phyloP scores from a whole-genome alignment of 2,329 filamentous ascomycete genomes.

The Penicillium concentricum region DNA sequence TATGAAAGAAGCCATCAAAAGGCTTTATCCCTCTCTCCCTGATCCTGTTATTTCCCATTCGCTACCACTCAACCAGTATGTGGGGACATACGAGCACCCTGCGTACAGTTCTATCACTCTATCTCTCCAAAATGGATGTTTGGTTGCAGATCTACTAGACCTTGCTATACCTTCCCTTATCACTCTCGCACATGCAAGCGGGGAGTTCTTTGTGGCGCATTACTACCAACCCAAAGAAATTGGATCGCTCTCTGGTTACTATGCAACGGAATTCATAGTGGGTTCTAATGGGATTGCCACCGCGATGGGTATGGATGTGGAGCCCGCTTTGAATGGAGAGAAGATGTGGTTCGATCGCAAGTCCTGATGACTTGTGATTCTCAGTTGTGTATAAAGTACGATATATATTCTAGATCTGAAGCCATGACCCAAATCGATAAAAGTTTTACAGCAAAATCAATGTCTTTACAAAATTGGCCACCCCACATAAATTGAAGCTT shows the following conservation, averaged over 20 bases:
- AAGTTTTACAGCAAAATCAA: neutral
- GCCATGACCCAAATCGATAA: neutral
- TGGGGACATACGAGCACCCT: neutral
- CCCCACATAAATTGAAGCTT: no score
- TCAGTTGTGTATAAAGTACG: neutral
- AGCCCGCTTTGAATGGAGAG: neutral
- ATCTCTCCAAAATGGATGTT: neutral
- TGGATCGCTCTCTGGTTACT: neutral
- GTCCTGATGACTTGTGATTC: neutral
- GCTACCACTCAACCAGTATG: neutral
- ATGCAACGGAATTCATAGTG: neutral
- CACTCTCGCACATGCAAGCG: neutral
- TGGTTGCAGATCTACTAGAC: constrained; percentile 1
- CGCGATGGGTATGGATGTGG: constrained; percentile 2
- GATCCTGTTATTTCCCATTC: neutral
- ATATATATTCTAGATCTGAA: neutral
- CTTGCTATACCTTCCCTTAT: neutral
- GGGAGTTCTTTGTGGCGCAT: constrained; percentile 5
- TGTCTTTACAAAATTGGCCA: no score
- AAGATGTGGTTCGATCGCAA: constrained; percentile 7
- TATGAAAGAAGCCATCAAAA: neutral
- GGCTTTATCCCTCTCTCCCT: constrained; percentile 4
- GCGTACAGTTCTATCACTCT: constrained; percentile 1
- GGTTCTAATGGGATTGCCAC: neutral
- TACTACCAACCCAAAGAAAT: constrained; percentile 2